Evolutionary conservation across 306 rosid species (phyloP).

Genomic region (Castanea crenata): DNA sequence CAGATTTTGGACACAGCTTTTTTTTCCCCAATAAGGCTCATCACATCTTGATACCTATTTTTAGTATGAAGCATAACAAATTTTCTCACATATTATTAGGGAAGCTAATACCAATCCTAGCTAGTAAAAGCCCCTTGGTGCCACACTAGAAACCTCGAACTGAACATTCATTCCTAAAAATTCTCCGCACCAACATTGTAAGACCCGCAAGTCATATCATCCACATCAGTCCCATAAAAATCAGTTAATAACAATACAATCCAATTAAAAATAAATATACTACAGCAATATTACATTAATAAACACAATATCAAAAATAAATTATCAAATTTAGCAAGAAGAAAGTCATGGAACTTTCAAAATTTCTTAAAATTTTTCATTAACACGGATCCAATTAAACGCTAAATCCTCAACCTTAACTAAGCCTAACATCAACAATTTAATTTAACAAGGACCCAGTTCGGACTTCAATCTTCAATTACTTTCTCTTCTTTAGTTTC

Average conservation of each 20-base stretch:
- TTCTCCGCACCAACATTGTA: neutral
- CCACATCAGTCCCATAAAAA: neutral
- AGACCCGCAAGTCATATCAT: neutral
- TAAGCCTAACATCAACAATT: neutral
- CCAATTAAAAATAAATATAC: neutral
- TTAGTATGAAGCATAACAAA: neutral
- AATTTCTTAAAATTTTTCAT: neutral
- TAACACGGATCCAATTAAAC: constrained; percentile 4
- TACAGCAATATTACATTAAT: neutral
- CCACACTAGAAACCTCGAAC: neutral
- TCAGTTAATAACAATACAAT: neutral
- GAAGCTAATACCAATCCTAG: neutral
- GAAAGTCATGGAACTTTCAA: neutral
- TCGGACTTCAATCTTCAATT: neutral
- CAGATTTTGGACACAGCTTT: neutral
- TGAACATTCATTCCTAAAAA: neutral
- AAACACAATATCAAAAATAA: neutral
- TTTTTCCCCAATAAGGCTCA: no score
- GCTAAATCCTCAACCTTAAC: neutral
- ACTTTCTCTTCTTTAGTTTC: neutral
- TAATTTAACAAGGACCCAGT: neutral
- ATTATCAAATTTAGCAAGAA: neutral
- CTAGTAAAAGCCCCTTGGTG: neutral
- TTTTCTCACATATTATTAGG: neutral
- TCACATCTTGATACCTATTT: no score